Percentiles rank a stretch among this genome's conserved stretches.
Evolutionary conservation across 352 stramenopile genomes (phyloP).

Genomic region (Phytophthora quininea): DNA sequence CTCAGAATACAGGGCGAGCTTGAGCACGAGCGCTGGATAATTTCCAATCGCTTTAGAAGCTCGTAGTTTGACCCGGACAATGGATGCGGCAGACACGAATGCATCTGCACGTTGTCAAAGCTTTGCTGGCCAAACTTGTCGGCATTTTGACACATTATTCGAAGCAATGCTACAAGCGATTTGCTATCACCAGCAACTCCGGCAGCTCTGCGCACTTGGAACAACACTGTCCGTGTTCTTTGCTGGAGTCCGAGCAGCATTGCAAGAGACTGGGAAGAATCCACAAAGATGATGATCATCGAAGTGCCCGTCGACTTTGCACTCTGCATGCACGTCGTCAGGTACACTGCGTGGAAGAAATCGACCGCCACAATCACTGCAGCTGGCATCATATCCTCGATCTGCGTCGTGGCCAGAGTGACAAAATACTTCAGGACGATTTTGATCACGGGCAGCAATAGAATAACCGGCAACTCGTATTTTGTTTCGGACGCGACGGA

Average conservation of each 20-base stretch:
- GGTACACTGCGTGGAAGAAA: conserved; percentile 29
- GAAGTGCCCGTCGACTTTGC: conserved; percentile 1
- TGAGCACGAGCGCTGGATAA: neutral
- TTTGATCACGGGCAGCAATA: conserved; percentile 24
- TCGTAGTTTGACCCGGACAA: conserved; percentile 3
- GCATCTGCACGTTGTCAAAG: conserved; percentile 6
- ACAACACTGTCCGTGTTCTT: conserved; percentile 9
- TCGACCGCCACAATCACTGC: conserved; percentile 18
- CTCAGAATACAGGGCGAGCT: neutral
- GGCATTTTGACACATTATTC: conserved; percentile 9
- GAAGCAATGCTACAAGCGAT: conserved; percentile 6
- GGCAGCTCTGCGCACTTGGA: conserved; percentile 7
- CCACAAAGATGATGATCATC: conserved; percentile 13
- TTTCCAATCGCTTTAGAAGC: neutral
- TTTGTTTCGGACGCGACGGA: conserved; percentile 1
- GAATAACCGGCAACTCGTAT: conserved; percentile 18
- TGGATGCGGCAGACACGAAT: conserved; percentile 8
- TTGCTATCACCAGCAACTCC: neutral
- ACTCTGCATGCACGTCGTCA: conserved; percentile 23
- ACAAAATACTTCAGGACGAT: conserved; percentile 21
- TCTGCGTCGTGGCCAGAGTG: neutral
- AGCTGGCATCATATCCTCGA: conserved; percentile 21
- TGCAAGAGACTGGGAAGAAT: conserved; percentile 9
- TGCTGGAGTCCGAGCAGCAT: conserved; percentile 14
- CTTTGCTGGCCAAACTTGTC: conserved; percentile 13